These are phyloP conservation scores for Cubamyces lactineus DNA, from an alignment of 768 basidiomycete species.

Conservation along the genomic window DNA sequence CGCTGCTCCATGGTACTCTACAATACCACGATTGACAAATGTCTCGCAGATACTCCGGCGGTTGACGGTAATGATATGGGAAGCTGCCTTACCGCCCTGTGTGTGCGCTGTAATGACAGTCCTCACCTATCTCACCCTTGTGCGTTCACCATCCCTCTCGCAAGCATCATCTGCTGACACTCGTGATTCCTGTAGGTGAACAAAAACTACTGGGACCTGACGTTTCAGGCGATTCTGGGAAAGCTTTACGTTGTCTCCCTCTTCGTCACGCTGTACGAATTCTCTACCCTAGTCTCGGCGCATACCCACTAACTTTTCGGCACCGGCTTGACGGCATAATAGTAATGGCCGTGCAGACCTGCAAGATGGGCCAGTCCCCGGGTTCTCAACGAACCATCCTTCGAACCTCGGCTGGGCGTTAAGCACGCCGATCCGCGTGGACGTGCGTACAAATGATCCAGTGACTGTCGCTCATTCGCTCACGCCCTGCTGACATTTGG, in stretches of 20 bases:
- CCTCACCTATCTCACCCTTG: slow-evolving; percentile 27
- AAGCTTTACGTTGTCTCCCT: slow-evolving; percentile 38
- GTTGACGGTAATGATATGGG: slow-evolving; percentile 32
- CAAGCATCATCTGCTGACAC: not conserved
- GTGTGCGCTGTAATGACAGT: slow-evolving; percentile 31
- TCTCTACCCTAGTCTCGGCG: not conserved
- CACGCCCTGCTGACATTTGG: not conserved
- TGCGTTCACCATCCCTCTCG: slow-evolving; percentile 5
- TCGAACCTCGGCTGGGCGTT: slow-evolving; percentile 17
- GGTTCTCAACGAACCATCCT: slow-evolving; percentile 13
- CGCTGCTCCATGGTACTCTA: not conserved
- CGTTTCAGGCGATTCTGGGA: slow-evolving; percentile 33
- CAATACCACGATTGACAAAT: not conserved
- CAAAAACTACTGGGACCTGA: slow-evolving; percentile 31
- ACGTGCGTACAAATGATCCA: slow-evolving; percentile 3
- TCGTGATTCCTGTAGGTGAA: slow-evolving; percentile 17
- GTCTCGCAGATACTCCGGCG: slow-evolving; percentile 23
- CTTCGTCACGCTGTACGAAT: slow-evolving; percentile 33
- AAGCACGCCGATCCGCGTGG: slow-evolving; percentile 19
- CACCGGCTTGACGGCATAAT: not conserved
- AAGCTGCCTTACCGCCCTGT: slow-evolving; percentile 34
- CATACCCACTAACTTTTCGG: not conserved
- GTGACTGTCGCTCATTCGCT: no score
- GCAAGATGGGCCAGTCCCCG: slow-evolving; percentile 17
- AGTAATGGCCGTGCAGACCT: slow-evolving; percentile 23